Base-by-base conservation (phyloP, 2,329 filamentous ascomycete genomes). In the Fusarium longipes region DNA sequence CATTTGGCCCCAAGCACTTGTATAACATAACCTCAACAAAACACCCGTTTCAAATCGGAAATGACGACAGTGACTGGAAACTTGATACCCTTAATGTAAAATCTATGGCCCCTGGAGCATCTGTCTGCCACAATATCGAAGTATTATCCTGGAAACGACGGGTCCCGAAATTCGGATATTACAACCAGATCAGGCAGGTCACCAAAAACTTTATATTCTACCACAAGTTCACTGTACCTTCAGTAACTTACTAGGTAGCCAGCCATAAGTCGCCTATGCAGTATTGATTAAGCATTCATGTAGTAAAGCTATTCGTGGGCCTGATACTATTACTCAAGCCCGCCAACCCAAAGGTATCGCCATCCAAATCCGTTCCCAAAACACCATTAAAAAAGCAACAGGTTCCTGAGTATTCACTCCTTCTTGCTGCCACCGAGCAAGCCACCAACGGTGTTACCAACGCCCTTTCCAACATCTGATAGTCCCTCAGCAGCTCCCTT, bases 341-440 rank as follows among this genome's bases (percentile, higher is more conserved):
- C 35, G 29, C 24, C 32, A 67, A 33, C 14, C 22, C 27, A 15
- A 39, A 49, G 44, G 54, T 48, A 40, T 42, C 61, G 36, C 27
- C 44, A 18, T 61, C 20, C 42, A 40, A 42, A 18, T 12, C 58
- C 27, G 29, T 59, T 51, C 22, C 40, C 48, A 14, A n/a, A 48
- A 67, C 58, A 64, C 62, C 54, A 36, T 33, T 33, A 33, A 7
- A 38, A 39, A 51, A 56, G 33, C 48, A 27, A 38, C 0, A 17
- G 10, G 18, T 6, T 10, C 10, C 15, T 3, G 8, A 6, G 17
- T 9, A 43, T 35, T 55, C 66, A 65, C 71, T 73, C 63, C 61
- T 74, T 74, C n/a, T 74, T 72, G 14, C 71, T 73, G 1, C 77
- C 77, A 42, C 77, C 77, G 29, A 79, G 73, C 8, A 80, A 29